Conservation (phyloP, 2,329 filamentous ascomycete species). For the Fusarium scirpi region DNA sequence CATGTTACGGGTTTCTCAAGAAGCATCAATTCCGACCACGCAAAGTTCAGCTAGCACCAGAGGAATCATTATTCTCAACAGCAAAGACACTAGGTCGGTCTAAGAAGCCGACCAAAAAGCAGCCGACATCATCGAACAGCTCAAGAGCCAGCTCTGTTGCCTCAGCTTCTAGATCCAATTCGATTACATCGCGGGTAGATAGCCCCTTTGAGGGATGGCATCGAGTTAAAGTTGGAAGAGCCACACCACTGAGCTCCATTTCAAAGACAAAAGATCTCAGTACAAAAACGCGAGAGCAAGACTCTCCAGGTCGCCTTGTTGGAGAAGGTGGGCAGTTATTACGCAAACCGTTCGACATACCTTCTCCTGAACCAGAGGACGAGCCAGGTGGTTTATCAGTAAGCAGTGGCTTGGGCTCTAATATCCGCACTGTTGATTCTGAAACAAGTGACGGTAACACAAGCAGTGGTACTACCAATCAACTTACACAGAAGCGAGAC, state of each 20-base stretch:
- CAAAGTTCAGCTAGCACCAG: constrained; percentile 40
- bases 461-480: neutral
- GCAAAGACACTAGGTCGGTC: constrained; percentile 33
- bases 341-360: constrained; percentile 60
- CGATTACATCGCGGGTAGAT: constrained; percentile 1
- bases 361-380: constrained; percentile 29
- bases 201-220: constrained; percentile 55
- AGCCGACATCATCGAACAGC: constrained; percentile 9
- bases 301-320: constrained; percentile 49
- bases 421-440: neutral
- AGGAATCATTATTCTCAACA: constrained; percentile 46
- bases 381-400: neutral
- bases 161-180: constrained; percentile 9
- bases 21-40: constrained; percentile 76
- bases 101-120: constrained; percentile 31
- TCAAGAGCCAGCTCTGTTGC: constrained; percentile 30
- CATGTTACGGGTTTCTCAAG: constrained; percentile 80
- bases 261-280: constrained; percentile 1
- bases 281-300: constrained; percentile 6
- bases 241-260: constrained; percentile 7
- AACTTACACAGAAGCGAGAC: constrained; percentile 6
- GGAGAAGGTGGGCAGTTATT: constrained; percentile 57
- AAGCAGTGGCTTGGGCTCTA: neutral
- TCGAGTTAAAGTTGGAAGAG: constrained; percentile 50
- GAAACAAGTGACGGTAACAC: neutral